Evolutionary conservation across 2,329 filamentous ascomycete genomes (phyloP).

Genomic region (Aspergillus ustus): DNA sequence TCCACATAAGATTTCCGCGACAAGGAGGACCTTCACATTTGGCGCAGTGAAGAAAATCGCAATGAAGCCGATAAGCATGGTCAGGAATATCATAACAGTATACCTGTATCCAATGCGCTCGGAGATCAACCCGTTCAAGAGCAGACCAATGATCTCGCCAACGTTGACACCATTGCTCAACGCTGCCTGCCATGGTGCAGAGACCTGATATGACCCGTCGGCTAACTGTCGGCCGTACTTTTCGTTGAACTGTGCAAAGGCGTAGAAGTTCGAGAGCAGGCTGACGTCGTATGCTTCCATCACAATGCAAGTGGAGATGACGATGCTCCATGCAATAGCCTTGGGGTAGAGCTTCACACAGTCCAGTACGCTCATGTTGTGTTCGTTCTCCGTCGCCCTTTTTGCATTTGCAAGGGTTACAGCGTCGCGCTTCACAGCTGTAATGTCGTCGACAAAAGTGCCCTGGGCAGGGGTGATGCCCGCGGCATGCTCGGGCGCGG

Average conservation of each 20-base stretch:
- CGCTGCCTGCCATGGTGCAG: constrained; percentile 42
- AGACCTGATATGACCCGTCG: constrained; percentile 32
- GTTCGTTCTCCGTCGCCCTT: not conserved
- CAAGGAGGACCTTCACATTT: not conserved
- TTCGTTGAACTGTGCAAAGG: constrained; percentile 17
- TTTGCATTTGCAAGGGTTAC: not conserved
- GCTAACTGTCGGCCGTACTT: constrained; percentile 21
- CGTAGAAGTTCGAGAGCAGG: constrained; percentile 44
- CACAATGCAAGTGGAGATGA: not conserved
- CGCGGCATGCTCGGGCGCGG: not conserved
- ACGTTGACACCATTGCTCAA: constrained; percentile 38
- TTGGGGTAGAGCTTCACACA: constrained; percentile 30
- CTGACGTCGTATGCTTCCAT: constrained; percentile 35
- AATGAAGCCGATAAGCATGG: constrained; percentile 49
- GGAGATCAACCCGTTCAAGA: constrained; percentile 26
- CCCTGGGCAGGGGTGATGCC: not conserved
- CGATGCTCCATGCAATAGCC: constrained; percentile 19
- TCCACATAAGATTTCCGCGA: not conserved
- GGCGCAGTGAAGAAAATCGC: not conserved
- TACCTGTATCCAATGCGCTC: constrained; percentile 26
- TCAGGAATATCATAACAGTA: constrained; percentile 43
- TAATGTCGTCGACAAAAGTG: not conserved
- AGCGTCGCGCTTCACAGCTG: not conserved
- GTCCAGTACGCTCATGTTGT: not conserved
- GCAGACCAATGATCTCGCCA: constrained; percentile 35